Conservation (phyloP, 352 stramenopile genomes). For the Globisporangium rhizosaccharum region DNA sequence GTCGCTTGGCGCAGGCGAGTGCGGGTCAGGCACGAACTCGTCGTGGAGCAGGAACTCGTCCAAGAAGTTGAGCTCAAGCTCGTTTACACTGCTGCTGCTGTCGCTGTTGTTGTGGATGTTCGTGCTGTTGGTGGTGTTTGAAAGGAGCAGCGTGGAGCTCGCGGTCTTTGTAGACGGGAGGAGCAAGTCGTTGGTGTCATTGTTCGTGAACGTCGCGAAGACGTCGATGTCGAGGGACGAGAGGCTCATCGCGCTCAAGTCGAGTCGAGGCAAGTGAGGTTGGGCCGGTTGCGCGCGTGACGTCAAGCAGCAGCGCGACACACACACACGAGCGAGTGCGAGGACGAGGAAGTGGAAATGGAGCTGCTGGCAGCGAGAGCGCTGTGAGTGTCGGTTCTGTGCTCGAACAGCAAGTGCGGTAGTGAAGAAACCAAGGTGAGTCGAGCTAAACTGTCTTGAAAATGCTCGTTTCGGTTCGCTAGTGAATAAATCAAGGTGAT, state of each 20-base stretch:
- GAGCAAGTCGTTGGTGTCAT: background rate
- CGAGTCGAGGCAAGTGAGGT: background rate
- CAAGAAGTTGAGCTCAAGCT: slow-evolving; percentile 41
- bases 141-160: background rate
- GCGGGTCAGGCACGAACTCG: slow-evolving; percentile 18
- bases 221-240: slow-evolving; percentile 1
- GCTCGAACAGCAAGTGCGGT: too few species aligned
- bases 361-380: too few species aligned
- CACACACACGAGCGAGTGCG: too few species aligned
- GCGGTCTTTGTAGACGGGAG: background rate
- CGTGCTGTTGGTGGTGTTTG: background rate
- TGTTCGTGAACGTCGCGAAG: background rate
- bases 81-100: slow-evolving; percentile 1
- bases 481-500: too few species aligned
- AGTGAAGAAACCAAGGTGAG: too few species aligned
- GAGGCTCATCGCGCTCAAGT: slow-evolving; percentile 1
- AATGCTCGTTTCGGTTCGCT: too few species aligned
- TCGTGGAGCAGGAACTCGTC: slow-evolving; percentile 44
- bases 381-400: too few species aligned
- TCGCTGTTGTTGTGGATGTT: background rate
- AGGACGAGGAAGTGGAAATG: too few species aligned
- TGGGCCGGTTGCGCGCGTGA: background rate
- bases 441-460: too few species aligned
- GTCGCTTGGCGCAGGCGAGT: slow-evolving; percentile 9
- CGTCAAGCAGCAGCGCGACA: too few species aligned